These are phyloP conservation scores for Paxillus rubicundulus DNA, from an alignment of 768 basidiomycete genomes.

Conservation along the genomic window DNA sequence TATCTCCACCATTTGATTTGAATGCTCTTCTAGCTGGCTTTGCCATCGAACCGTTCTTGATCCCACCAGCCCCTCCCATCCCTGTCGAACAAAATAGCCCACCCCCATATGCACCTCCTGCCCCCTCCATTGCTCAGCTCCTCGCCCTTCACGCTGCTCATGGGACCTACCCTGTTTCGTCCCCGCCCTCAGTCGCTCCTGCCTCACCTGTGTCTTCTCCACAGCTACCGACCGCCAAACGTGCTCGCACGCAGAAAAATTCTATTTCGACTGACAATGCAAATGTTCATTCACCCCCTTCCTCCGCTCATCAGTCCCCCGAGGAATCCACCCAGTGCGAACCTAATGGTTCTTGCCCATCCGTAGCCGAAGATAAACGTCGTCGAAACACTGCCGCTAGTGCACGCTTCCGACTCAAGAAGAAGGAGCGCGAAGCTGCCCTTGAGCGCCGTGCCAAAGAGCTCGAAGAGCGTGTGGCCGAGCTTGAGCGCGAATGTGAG, in stretches of 20 bases:
- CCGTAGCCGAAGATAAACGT: constrained; percentile 84
- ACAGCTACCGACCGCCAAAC: constrained; percentile 45
- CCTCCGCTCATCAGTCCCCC: constrained; percentile 29
- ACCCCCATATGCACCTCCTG: constrained; percentile 17
- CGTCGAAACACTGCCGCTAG: constrained; percentile 90
- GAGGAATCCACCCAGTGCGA: constrained; percentile 21
- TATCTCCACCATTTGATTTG: constrained; percentile 44
- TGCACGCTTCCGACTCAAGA: constrained; percentile 91
- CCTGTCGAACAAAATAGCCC: constrained; percentile 29
- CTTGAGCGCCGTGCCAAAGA: constrained; percentile 84
- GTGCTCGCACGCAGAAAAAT: constrained; percentile 53
- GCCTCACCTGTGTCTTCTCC: constrained; percentile 19
- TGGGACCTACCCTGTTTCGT: constrained; percentile 17
- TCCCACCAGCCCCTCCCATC: constrained; percentile 25
- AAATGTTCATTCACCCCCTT: constrained; percentile 24
- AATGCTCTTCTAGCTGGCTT: constrained; percentile 36
- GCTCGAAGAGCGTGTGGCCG: constrained; percentile 71
- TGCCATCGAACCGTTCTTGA: constrained; percentile 43
- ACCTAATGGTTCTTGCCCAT: constrained; percentile 29
- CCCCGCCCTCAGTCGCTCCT: constrained; percentile 16
- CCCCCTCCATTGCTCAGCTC: constrained; percentile 68
- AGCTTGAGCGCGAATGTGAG: constrained; percentile 91
- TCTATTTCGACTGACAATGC: constrained; percentile 34
- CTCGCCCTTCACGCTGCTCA: constrained; percentile 56
- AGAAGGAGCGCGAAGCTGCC: constrained; percentile 92